Base-by-base conservation (phyloP, 2,329 filamentous ascomycete genomes). In the Trichoderma breve region DNA sequence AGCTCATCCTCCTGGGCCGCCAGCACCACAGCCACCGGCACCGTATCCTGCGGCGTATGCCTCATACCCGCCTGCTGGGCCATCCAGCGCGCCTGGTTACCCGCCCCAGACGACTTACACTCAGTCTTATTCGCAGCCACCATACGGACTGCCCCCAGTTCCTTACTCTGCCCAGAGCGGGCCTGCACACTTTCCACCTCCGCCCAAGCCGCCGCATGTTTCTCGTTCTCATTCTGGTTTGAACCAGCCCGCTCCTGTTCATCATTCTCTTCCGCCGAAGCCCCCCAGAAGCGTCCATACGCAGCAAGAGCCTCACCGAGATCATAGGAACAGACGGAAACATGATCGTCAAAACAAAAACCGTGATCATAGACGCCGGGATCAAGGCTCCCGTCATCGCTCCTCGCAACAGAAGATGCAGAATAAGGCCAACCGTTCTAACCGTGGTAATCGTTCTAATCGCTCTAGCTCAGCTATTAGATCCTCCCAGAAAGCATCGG, bases 301-400 rank as follows among this genome's bases (percentile, higher is more conserved):
- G 47, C 77, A 78, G 60, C 71, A 76, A 14, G 77, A 80, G 12
- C 71, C 76, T 24, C 73, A 76, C 53, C 77, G 77, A 12, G 80
- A 80, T 26, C 74, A 78, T 63, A 76, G 77, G 18, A 77, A 78
- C 53, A 81, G 77, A 60, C 78, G 78, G 24, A 79, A 76, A 55
- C 75, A 78, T 63, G 80, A 83, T 28, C 78, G 79, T 9, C 77
- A 81, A 14, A 75, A 76, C 58, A 79, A 77, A 24, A 76, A 78
- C 43, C 77, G 78, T 28, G 78, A 80, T 9, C 76, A 75, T 36
- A 76, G 78, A 24, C 75, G 76, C 21, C 78, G 76, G 71, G 78
- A 79, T 61, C 74, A 75, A 18, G 73, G 74, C 24, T 65, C 73
- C 6, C 68, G 76, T 34, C 60, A 73, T 26, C 74, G 74, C 9